These are phyloP conservation scores for Megacollybia marginata DNA, from an alignment of 768 basidiomycete species.

Conservation along the genomic window DNA sequence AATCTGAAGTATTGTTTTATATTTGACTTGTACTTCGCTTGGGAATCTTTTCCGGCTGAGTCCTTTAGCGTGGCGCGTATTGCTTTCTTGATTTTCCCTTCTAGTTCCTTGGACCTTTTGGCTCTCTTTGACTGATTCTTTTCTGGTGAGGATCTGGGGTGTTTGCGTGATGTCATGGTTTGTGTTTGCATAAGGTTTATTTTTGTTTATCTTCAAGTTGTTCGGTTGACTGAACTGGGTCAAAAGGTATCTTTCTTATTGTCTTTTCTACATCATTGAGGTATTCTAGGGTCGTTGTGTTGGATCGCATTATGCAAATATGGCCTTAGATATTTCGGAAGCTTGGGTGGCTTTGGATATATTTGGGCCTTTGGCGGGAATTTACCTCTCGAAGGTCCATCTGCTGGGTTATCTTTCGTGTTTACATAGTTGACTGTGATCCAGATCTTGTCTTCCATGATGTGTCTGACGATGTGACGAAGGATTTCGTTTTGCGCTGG, in stretches of 20 bases:
- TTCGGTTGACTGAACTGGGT: too few species aligned
- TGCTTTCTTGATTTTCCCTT: too few species aligned
- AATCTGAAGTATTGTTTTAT: not conserved
- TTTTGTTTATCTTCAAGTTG: too few species aligned
- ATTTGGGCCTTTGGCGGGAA: slow-evolving; percentile 11
- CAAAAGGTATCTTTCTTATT: too few species aligned
- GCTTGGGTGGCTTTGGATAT: not conserved
- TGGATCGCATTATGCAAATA: not conserved
- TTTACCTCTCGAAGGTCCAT: slow-evolving; percentile 21
- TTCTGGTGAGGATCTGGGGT: too few species aligned
- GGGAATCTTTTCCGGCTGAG: not conserved
- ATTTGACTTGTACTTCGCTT: not conserved
- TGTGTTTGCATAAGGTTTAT: too few species aligned
- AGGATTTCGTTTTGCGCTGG: slow-evolving; percentile 21
- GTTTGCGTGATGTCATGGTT: too few species aligned
- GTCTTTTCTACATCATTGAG: too few species aligned
- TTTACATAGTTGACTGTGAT: slow-evolving; percentile 21
- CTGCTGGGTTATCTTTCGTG: slow-evolving; percentile 25
- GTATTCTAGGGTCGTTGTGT: slow-evolving; percentile 5
- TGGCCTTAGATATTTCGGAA: not conserved
- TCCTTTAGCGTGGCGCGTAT: not conserved
- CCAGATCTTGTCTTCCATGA: slow-evolving; percentile 12
- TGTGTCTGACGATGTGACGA: slow-evolving; percentile 16
- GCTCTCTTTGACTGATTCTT: too few species aligned
- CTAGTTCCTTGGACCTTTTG: too few species aligned